Conservation (phyloP, 192 early-diverging fungal genomes). For the Backusella luteola region DNA sequence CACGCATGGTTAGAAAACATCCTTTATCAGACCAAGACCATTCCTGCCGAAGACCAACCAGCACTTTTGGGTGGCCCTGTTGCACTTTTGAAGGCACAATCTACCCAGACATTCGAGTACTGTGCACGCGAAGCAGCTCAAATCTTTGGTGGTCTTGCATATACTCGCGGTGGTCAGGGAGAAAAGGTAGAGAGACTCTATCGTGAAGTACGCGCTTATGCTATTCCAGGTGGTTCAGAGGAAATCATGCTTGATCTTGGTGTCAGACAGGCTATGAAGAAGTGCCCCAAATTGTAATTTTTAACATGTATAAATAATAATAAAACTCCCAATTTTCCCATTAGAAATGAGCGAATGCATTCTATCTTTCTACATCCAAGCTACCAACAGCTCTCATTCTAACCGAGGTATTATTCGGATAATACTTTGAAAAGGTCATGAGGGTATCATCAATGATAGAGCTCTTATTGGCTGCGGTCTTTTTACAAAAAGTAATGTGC, state of each 20-base stretch:
- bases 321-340: not conserved
- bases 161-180: constrained; percentile 67
- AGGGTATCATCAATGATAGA: too few species aligned
- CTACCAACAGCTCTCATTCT: too few species aligned
- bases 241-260: constrained; percentile 85
- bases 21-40: constrained; percentile 66
- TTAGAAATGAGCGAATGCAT: not conserved
- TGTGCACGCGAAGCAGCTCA: constrained; percentile 86
- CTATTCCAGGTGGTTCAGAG: constrained; percentile 86
- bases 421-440: too few species aligned
- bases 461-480: too few species aligned
- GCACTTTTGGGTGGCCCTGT: constrained; percentile 79
- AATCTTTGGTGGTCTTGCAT: constrained; percentile 83
- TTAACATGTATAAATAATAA: not conserved
- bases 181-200: constrained; percentile 81
- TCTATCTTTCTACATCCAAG: too few species aligned
- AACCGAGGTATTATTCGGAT: too few species aligned
- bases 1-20: constrained; percentile 80
- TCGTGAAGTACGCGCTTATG: constrained; percentile 80
- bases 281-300: not conserved
- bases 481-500: too few species aligned
- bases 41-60: constrained; percentile 64
- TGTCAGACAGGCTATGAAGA: constrained; percentile 72
- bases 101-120: constrained; percentile 83
- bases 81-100: constrained; percentile 80